Evolutionary conservation across 2,329 filamentous ascomycete species (phyloP).

Genomic region (Xylaria sp.): DNA sequence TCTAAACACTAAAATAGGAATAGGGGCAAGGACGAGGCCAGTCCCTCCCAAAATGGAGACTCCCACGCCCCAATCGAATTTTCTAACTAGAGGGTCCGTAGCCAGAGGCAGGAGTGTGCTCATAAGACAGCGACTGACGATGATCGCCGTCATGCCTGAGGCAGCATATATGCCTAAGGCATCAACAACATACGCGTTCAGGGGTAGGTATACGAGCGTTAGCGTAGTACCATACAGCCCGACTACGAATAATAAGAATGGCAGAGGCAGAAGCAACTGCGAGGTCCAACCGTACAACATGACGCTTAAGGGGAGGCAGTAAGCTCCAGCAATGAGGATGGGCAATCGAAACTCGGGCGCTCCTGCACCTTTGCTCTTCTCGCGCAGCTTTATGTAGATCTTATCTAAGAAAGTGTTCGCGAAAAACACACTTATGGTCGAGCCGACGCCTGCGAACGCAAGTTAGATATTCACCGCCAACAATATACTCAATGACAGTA

Average conservation of each 20-base stretch:
- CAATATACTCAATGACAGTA: neutral
- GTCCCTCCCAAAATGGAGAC: slow-evolving; percentile 52
- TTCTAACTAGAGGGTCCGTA: slow-evolving; percentile 52
- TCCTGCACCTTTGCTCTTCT: slow-evolving; percentile 47
- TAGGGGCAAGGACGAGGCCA: slow-evolving; percentile 52
- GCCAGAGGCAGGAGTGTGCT: slow-evolving; percentile 62
- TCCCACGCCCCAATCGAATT: slow-evolving; percentile 58
- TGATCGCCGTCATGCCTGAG: slow-evolving; percentile 61
- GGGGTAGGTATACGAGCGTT: slow-evolving; percentile 54
- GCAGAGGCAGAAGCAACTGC: slow-evolving; percentile 49
- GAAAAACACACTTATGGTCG: slow-evolving; percentile 52
- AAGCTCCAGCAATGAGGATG: slow-evolving; percentile 52
- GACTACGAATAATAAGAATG: slow-evolving; percentile 50
- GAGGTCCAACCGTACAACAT: slow-evolving; percentile 58
- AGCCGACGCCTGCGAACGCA: slow-evolving; percentile 51
- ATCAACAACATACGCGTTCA: slow-evolving; percentile 63
- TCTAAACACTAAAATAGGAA: slow-evolving; percentile 56
- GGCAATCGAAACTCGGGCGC: slow-evolving; percentile 62
- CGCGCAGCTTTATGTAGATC: slow-evolving; percentile 57
- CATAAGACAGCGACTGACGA: slow-evolving; percentile 60
- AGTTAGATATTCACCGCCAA: slow-evolving; percentile 22
- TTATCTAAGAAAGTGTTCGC: slow-evolving; percentile 59
- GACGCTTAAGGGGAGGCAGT: slow-evolving; percentile 53
- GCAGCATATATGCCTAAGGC: slow-evolving; percentile 61
- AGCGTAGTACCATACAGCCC: slow-evolving; percentile 53